phyloP scores from a whole-genome alignment of 2,329 filamentous ascomycete species.

The Epichloe hybrida region DNA sequence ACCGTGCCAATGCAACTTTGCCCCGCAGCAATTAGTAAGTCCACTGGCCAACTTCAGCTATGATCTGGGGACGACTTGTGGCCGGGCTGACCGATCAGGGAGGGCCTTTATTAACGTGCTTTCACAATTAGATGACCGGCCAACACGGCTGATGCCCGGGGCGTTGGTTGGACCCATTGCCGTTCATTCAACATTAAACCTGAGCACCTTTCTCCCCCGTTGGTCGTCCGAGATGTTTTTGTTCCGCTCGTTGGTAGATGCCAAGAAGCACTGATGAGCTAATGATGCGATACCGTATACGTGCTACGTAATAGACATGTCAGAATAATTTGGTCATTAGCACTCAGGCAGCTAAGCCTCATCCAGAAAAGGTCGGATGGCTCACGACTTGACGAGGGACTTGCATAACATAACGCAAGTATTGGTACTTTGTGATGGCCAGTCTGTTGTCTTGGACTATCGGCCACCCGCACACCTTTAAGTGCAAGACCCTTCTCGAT shows the following conservation, averaged over 20 bases:
- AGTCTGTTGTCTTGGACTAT: background rate
- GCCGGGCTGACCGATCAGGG: slow-evolving; percentile 13
- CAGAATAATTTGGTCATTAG: background rate
- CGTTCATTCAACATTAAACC: background rate
- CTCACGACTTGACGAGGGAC: background rate
- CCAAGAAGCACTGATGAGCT: background rate
- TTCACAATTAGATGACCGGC: slow-evolving; percentile 3
- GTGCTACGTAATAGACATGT: too few species aligned
- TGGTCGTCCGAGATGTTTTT: background rate
- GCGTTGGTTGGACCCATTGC: slow-evolving; percentile 5
- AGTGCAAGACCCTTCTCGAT: background rate
- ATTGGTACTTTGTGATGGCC: too few species aligned
- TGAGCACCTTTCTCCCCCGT: slow-evolving; percentile 5
- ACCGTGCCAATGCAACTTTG: slow-evolving; percentile 13
- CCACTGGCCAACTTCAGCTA: slow-evolving; percentile 2
- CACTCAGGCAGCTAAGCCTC: background rate
- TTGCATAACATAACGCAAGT: too few species aligned
- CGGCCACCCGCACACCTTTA: background rate
- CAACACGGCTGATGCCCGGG: too few species aligned
- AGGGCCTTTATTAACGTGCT: background rate
- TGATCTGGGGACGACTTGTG: slow-evolving; percentile 21
- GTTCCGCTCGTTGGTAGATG: background rate
- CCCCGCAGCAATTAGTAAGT: slow-evolving; percentile 3
- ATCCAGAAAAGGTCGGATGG: background rate
- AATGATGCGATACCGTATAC: background rate